Evolutionary conservation across 164 flowering plant genomes (phyloP).

Genomic region (Cinnamomum chago): DNA sequence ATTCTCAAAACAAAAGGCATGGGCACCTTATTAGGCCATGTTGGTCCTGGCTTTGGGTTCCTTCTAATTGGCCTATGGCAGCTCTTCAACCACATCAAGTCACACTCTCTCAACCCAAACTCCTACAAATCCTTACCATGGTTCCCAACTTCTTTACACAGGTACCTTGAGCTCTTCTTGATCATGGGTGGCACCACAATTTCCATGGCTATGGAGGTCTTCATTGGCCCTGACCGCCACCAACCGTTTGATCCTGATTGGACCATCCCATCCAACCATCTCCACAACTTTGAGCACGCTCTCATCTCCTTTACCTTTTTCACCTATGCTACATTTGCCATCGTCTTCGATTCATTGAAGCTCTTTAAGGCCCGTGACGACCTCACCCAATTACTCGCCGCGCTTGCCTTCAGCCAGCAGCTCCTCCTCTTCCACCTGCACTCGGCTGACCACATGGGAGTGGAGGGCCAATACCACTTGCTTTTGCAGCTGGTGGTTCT

Average conservation of each 20-base stretch:
- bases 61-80: slow-evolving; percentile 39
- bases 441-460: slow-evolving; percentile 54
- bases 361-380: slow-evolving; percentile 25
- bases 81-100: slow-evolving; percentile 35
- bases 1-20: background rate
- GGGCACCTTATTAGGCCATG: slow-evolving; percentile 36
- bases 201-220: slow-evolving; percentile 34
- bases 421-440: slow-evolving; percentile 65
- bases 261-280: slow-evolving; percentile 36
- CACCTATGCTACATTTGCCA: slow-evolving; percentile 24
- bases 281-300: slow-evolving; percentile 42
- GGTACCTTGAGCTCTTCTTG: slow-evolving; percentile 32
- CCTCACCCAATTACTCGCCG: slow-evolving; percentile 42
- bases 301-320: slow-evolving; percentile 30
- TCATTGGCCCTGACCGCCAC: slow-evolving; percentile 30
- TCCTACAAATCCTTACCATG: slow-evolving; percentile 23
- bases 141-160: slow-evolving; percentile 21
- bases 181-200: slow-evolving; percentile 20
- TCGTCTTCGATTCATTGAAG: slow-evolving; percentile 26
- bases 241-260: slow-evolving; percentile 35
- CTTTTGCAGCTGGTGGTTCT: slow-evolving; percentile 40
- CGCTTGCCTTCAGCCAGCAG: slow-evolving; percentile 59
- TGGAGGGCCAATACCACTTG: slow-evolving; percentile 56
- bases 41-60: slow-evolving; percentile 32
- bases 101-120: slow-evolving; percentile 20